Evolutionary conservation across 805 yeast genomes (phyloP).

Genomic region (Wickerhamiella allomyrinae): DNA sequence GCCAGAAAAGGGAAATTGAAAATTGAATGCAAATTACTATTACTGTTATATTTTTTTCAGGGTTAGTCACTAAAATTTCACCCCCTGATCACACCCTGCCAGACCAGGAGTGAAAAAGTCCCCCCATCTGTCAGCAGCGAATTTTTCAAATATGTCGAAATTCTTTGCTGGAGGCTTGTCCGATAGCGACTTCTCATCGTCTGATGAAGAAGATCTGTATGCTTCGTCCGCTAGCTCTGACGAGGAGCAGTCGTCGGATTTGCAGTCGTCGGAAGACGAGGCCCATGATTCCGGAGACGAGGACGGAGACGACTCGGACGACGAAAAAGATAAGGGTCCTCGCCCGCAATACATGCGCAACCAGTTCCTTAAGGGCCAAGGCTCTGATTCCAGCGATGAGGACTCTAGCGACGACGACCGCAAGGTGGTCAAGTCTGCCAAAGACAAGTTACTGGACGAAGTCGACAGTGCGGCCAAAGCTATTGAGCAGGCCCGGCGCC

Average conservation of each 20-base stretch:
- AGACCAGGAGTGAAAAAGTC: too few relatives aligned
- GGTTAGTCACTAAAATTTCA: too few relatives aligned
- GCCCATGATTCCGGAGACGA: conserved; percentile 33
- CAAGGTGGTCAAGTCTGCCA: conserved; percentile 82
- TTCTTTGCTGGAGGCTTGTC: conserved; percentile 56
- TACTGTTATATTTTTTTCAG: neutral
- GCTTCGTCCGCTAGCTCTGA: conserved; percentile 27
- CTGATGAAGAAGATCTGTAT: conserved; percentile 44
- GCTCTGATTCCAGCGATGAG: conserved; percentile 33
- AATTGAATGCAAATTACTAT: too few relatives aligned
- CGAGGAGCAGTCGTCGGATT: conserved; percentile 24
- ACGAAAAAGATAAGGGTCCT: conserved; percentile 27
- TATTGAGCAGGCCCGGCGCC: conserved; percentile 53
- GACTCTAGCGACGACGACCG: conserved; percentile 56
- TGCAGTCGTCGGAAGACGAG: conserved; percentile 24
- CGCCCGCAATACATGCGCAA: conserved; percentile 22
- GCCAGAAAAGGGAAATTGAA: too few relatives aligned
- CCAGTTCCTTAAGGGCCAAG: conserved; percentile 25
- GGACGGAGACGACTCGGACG: conserved; percentile 28
- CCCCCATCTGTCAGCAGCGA: neutral
- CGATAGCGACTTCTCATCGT: conserved; percentile 45
- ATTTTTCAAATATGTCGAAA: conserved; percentile 52
- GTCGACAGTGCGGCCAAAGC: conserved; percentile 50
- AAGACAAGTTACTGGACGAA: conserved; percentile 84
- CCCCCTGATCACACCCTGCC: too few relatives aligned